phyloP scores from a whole-genome alignment of 352 stramenopile genomes.

The Globisporangium spiculum region DNA sequence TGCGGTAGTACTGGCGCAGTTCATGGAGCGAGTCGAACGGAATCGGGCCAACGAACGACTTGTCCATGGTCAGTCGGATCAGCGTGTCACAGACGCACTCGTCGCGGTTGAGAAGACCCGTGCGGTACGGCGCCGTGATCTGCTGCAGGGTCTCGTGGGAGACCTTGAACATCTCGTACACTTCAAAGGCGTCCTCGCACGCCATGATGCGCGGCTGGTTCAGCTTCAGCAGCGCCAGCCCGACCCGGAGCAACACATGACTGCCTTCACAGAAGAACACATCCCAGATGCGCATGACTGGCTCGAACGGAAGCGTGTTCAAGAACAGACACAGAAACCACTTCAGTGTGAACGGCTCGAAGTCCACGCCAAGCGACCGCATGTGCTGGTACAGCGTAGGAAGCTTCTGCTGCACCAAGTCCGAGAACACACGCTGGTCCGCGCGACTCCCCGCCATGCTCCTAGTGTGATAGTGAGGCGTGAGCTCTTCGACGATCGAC shows the following conservation, averaged over 20 bases:
- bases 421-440: slow-evolving; percentile 86
- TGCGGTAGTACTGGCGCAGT: slow-evolving; percentile 57
- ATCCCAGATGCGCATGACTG: slow-evolving; percentile 89
- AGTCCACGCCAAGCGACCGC: slow-evolving; percentile 67
- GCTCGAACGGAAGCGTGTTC: slow-evolving; percentile 89
- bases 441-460: slow-evolving; percentile 88
- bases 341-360: slow-evolving; percentile 90
- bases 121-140: slow-evolving; percentile 54
- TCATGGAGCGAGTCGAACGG: slow-evolving; percentile 75
- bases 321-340: slow-evolving; percentile 93
- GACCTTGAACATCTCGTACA: slow-evolving; percentile 85
- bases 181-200: slow-evolving; percentile 71
- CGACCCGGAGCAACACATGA: slow-evolving; percentile 85
- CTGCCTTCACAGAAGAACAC: slow-evolving; percentile 89
- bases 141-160: slow-evolving; percentile 55
- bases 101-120: slow-evolving; percentile 67
- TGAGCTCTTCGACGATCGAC: slow-evolving; percentile 87
- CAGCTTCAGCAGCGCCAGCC: slow-evolving; percentile 83
- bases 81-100: slow-evolving; percentile 83
- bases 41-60: slow-evolving; percentile 73
- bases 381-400: slow-evolving; percentile 71
- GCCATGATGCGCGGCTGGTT: slow-evolving; percentile 64
- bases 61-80: slow-evolving; percentile 76
- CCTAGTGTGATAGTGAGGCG: slow-evolving; percentile 86
- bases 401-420: slow-evolving; percentile 86